Conservation (phyloP, 1,284 basidiomycete genomes). For the Ganoderma meredithae region DNA sequence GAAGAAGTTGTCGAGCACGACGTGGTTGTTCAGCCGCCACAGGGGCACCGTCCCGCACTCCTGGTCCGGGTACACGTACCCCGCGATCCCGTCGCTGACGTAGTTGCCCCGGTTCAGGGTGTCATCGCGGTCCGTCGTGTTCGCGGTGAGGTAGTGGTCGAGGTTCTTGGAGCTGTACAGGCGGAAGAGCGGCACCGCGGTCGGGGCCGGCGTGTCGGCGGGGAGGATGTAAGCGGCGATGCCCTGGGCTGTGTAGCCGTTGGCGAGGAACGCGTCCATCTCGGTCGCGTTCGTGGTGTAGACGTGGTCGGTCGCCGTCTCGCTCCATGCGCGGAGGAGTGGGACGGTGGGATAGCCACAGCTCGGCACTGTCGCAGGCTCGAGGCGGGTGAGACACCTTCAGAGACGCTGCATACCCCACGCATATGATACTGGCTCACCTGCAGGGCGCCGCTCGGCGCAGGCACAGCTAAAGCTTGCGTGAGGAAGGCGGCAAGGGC, state of each 20-base stretch:
- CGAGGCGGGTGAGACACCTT: not conserved
- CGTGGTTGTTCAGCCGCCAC: not conserved
- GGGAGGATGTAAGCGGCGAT: constrained; percentile 1
- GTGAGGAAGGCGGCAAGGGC: not conserved
- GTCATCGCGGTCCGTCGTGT: not conserved
- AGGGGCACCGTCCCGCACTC: constrained; percentile 7
- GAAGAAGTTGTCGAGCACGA: not conserved
- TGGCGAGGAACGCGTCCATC: not conserved
- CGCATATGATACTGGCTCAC: not conserved
- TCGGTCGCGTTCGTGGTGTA: constrained; percentile 8
- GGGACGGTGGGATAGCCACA: constrained; percentile 6
- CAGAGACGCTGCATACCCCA: not conserved
- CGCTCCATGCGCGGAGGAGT: not conserved
- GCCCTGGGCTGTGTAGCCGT: not conserved
- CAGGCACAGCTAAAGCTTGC: not conserved
- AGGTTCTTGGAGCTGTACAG: constrained; percentile 2
- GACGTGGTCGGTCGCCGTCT: constrained; percentile 5
- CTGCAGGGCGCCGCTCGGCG: not conserved
- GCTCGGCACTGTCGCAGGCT: constrained; percentile 2
- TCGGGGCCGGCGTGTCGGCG: constrained; percentile 3
- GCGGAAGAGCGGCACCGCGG: constrained; percentile 5
- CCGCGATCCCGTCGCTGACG: not conserved
- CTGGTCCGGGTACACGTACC: constrained; percentile 9
- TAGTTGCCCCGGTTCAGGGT: constrained; percentile 4
- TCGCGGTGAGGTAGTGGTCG: constrained; percentile 6